These are phyloP conservation scores for Lentinus brumalis DNA, from an alignment of 768 basidiomycete genomes.

Conservation along the genomic window DNA sequence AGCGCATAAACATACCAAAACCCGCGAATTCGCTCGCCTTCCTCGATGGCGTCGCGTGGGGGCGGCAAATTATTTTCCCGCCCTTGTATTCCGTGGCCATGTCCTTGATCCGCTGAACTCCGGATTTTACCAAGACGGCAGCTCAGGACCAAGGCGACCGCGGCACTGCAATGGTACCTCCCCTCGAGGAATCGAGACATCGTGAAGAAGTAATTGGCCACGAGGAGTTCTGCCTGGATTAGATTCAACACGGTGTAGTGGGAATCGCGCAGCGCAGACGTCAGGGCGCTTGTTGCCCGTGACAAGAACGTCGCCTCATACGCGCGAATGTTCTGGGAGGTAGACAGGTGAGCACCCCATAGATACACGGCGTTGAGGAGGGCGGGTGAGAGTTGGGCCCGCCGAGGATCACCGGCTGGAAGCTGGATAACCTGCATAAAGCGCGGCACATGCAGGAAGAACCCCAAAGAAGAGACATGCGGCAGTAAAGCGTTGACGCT, in stretches of 20 bases:
- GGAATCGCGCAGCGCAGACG: slow-evolving; percentile 27
- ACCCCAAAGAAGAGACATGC: slow-evolving; percentile 58
- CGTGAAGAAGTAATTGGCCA: slow-evolving; percentile 65
- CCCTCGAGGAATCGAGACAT: slow-evolving; percentile 62
- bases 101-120: slow-evolving; percentile 18
- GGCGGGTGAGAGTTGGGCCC: slow-evolving; percentile 30
- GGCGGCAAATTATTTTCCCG: slow-evolving; percentile 29
- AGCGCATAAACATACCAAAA: slow-evolving; percentile 65
- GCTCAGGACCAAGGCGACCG: slow-evolving; percentile 35
- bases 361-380: slow-evolving; percentile 48
- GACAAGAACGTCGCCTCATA: slow-evolving; percentile 44
- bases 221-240: slow-evolving; percentile 49
- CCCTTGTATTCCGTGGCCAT: slow-evolving; percentile 8
- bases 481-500: slow-evolving; percentile 46
- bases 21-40: slow-evolving; percentile 64
- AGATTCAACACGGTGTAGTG: slow-evolving; percentile 36
- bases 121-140: slow-evolving; percentile 32
- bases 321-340: slow-evolving; percentile 19
- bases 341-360: slow-evolving; percentile 30
- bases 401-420: slow-evolving; percentile 22
- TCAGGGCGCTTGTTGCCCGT: slow-evolving; percentile 46
- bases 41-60: slow-evolving; percentile 48
- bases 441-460: slow-evolving; percentile 57
- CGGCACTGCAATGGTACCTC: slow-evolving; percentile 49
- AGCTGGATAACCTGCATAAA: slow-evolving; percentile 38